Evolutionary conservation across 2,329 filamentous ascomycete species (phyloP).

Genomic region (Graphilbum sp.): DNA sequence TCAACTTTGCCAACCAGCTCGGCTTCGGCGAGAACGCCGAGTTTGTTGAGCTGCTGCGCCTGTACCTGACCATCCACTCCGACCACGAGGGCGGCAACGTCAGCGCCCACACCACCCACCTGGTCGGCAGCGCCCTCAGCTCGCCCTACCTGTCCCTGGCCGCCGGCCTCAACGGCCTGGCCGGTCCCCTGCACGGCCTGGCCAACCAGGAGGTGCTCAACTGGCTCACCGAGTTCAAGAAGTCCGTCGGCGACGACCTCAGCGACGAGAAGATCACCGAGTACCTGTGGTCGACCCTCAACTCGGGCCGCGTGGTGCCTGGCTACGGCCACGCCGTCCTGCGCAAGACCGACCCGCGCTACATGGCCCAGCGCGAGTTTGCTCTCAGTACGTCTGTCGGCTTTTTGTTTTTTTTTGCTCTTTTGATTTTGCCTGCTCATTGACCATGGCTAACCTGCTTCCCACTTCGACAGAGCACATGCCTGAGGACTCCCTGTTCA

Average conservation of each 20-base stretch:
- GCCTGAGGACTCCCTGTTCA: slow-evolving; percentile 97
- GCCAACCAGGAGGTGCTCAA: slow-evolving; percentile 99
- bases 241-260: slow-evolving; percentile 78
- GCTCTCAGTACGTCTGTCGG: too few relatives aligned
- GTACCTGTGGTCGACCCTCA: slow-evolving; percentile 97
- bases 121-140: slow-evolving; percentile 91
- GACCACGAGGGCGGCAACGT: slow-evolving; percentile 99
- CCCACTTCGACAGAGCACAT: slow-evolving; percentile 60
- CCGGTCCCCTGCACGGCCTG: slow-evolving; percentile 93
- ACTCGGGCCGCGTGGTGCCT: slow-evolving; percentile 86
- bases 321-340: slow-evolving; percentile 98
- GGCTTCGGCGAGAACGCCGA: slow-evolving; percentile 89
- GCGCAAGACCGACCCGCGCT: slow-evolving; percentile 98
- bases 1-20: slow-evolving; percentile 99
- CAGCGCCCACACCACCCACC: slow-evolving; percentile 93
- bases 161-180: slow-evolving; percentile 94
- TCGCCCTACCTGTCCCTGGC: slow-evolving; percentile 94
- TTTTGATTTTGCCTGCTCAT: slow-evolving; percentile 17
- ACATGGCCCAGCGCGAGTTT: slow-evolving; percentile 96
- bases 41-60: slow-evolving; percentile 95
- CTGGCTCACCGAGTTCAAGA: slow-evolving; percentile 99
- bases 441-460: background rate
- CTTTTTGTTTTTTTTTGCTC: too few relatives aligned
- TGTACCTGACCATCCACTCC: slow-evolving; percentile 99
- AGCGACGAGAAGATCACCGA: slow-evolving; percentile 94